Base-by-base conservation (phyloP, 1,284 basidiomycete species). In the Cystobasidium slooffiae region DNA sequence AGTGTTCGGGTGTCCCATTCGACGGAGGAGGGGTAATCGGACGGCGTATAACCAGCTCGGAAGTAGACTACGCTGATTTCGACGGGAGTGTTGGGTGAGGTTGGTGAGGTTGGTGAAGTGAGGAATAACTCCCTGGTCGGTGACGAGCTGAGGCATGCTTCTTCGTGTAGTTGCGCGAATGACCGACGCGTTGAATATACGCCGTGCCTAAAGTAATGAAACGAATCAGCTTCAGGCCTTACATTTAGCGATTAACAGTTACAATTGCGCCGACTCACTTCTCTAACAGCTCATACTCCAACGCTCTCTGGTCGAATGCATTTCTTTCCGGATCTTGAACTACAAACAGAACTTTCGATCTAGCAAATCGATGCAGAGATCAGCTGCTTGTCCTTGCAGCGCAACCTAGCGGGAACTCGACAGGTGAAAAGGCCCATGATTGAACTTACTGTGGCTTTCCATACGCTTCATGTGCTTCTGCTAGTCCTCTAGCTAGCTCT, bases 291-390 rank as follows among this genome's bases (percentile, higher is more conserved):
- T 92, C 89, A 78, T 93, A 96, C 82, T 98, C 93, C 16, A 99
- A 83, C 83, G 88, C 89, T 5, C 90, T 87, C 82, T 99, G 97
- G 81, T 99, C 96, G 81, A 98, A 99, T 0, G 96, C 88, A 81
- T 99, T 99, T n/a, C 95, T 86, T 82, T 99, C 97, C 37, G 88
- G 87, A 8, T 89, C 87, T 80, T 97, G 95, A 0, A 94, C 89
- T 5, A 98, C 92, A 78, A 98, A 94, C 1, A 99, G 85, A 20
- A 99, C 87, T 56, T 84, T 84, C 8, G 91, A 85, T n/a, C 90
- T 91, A 44, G n/a, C n/a, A n/a, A n/a, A n/a, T n/a, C n/a, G n/a
- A n/a, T n/a, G n/a, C n/a, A n/a, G n/a, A n/a, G n/a, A n/a, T n/a
- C n/a, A n/a, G n/a, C n/a, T n/a, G n/a, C n/a, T n/a, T n/a, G n/a